A percentile compares a stretch with the other conserved stretches of the same genome.
phyloP scores from a whole-genome alignment of 768 basidiomycete genomes.

The Tephrocybe sp. region DNA sequence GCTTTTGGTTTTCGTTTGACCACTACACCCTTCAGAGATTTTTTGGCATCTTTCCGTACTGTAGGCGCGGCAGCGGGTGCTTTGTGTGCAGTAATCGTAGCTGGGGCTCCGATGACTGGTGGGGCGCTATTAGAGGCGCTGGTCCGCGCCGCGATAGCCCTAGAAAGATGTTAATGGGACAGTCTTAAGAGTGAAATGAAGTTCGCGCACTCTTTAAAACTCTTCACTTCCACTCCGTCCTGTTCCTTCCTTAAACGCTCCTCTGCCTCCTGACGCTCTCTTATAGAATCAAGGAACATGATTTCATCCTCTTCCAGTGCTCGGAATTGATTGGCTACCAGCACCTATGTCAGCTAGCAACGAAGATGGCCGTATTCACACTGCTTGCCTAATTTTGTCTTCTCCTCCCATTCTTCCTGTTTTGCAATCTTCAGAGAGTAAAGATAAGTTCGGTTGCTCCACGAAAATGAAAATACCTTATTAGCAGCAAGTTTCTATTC shows the following conservation, averaged over 20 bases:
- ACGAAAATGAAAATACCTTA: constrained; percentile 47
- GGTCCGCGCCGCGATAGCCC: constrained; percentile 70
- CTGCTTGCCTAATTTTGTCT: constrained; percentile 64
- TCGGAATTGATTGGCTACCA: constrained; percentile 81
- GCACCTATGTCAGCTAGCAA: constrained; percentile 8
- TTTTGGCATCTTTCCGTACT: constrained; percentile 65
- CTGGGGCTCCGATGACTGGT: constrained; percentile 33
- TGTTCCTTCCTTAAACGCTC: constrained; percentile 72
- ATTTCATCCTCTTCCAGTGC: constrained; percentile 90
- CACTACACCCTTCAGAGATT: constrained; percentile 73
- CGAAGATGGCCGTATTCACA: constrained; percentile 11
- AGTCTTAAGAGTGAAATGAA: constrained; percentile 3
- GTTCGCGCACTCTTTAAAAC: constrained; percentile 68
- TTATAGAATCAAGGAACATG: constrained; percentile 81
- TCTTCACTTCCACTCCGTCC: constrained; percentile 78
- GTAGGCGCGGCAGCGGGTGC: constrained; percentile 24
- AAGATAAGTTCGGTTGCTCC: constrained; percentile 3
- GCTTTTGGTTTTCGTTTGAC: constrained; percentile 74
- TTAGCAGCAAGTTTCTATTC: constrained; percentile 87
- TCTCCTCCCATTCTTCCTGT: constrained; percentile 93
- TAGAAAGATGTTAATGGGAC: constrained; percentile 19
- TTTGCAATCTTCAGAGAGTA: constrained; percentile 64
- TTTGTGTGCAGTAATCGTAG: constrained; percentile 33
- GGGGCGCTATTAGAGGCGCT: constrained; percentile 46
- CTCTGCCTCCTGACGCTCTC: constrained; percentile 73